Evolutionary conservation across 192 early-diverging fungal genomes (phyloP).

Genomic region (Spinellus fusiger): DNA sequence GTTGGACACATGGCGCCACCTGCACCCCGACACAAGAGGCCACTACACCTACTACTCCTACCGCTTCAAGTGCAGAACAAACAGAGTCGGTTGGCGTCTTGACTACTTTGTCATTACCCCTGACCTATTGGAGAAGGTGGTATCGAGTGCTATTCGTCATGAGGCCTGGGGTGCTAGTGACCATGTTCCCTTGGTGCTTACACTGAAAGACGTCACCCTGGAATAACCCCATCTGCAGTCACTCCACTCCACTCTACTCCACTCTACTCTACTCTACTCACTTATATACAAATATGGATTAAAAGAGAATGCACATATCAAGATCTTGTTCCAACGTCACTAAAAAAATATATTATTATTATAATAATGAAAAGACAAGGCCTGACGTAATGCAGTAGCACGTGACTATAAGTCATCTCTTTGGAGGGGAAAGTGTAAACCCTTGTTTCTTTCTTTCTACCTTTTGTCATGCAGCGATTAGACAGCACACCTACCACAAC

Average conservation of each 20-base stretch:
- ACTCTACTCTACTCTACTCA: too few species aligned
- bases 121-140: slow-evolving; percentile 50
- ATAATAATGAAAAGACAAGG: too few species aligned
- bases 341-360: too few species aligned
- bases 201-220: slow-evolving; percentile 36
- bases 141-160: slow-evolving; percentile 59
- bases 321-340: too few species aligned
- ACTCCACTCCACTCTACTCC: too few species aligned
- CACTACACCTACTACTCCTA: slow-evolving; percentile 78
- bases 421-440: too few species aligned
- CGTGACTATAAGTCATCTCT: too few species aligned
- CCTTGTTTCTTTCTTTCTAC: neutral
- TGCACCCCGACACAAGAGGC: slow-evolving; percentile 58
- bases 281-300: too few species aligned
- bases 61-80: slow-evolving; percentile 62
- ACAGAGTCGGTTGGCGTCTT: slow-evolving; percentile 76
- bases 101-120: slow-evolving; percentile 79
- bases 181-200: slow-evolving; percentile 73
- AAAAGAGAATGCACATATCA: too few species aligned
- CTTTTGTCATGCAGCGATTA: neutral
- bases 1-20: slow-evolving; percentile 69
- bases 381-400: too few species aligned
- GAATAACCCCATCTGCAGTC: neutral
- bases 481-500: neutral
- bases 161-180: slow-evolving; percentile 85